Conservation (phyloP, 257 asterid genomes). For the Echites panduratus region DNA sequence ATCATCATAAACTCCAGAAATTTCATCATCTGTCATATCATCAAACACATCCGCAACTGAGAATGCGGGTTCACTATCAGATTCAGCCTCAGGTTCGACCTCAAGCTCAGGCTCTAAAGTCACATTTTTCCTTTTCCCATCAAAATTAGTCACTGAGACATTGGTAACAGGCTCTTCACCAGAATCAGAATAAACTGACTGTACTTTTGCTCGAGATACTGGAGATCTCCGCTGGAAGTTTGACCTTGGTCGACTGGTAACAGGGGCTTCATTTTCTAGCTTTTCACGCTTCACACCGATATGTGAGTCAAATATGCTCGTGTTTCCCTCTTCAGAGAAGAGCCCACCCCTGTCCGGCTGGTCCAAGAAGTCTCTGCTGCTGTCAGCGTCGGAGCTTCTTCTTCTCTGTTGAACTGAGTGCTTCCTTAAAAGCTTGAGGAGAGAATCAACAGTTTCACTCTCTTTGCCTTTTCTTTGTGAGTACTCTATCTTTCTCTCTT, state of each 20-base stretch:
- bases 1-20: slow-evolving; percentile 20
- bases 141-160: slow-evolving; percentile 19
- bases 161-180: slow-evolving; percentile 17
- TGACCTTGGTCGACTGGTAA: slow-evolving; percentile 63
- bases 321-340: slow-evolving; percentile 32
- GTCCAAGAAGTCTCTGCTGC: slow-evolving; percentile 49
- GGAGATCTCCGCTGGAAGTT: slow-evolving; percentile 76
- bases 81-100: slow-evolving; percentile 33
- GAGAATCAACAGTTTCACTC: slow-evolving; percentile 92
- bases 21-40: slow-evolving; percentile 23
- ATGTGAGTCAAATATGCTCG: slow-evolving; percentile 23
- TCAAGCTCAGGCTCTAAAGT: slow-evolving; percentile 24
- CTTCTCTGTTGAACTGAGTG: slow-evolving; percentile 83
- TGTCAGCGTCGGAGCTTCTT: slow-evolving; percentile 31
- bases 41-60: slow-evolving; percentile 36
- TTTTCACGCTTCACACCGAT: slow-evolving; percentile 29
- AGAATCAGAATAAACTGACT: slow-evolving; percentile 34
- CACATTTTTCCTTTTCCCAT: slow-evolving; percentile 14
- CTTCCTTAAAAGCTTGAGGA: slow-evolving; percentile 82
- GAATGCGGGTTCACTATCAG: slow-evolving; percentile 31
- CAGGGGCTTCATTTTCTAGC: slow-evolving; percentile 37
- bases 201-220: slow-evolving; percentile 51
- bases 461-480: slow-evolving; percentile 59
- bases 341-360: slow-evolving; percentile 36
- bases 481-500: slow-evolving; percentile 61